Evolutionary conservation across 805 yeast species (phyloP).

Genomic region (Candida ponderosae): DNA sequence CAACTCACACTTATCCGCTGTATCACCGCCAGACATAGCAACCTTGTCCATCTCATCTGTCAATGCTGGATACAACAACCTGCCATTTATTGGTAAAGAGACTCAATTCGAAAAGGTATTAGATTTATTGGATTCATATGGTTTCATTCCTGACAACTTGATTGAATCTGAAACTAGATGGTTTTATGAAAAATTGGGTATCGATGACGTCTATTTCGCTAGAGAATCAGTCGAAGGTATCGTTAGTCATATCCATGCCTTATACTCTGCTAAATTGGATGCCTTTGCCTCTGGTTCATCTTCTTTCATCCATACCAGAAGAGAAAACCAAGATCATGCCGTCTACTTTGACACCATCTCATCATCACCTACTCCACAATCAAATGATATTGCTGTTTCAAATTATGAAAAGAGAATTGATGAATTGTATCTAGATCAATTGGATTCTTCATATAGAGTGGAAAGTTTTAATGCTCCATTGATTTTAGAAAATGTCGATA

Average conservation of each 20-base stretch:
- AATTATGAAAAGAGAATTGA: conserved; percentile 64
- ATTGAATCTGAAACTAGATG: conserved; percentile 83
- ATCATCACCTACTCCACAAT: conserved; percentile 45
- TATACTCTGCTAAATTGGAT: conserved; percentile 89
- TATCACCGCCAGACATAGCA: conserved; percentile 30
- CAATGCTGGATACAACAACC: conserved; percentile 60
- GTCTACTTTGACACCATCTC: conserved; percentile 76
- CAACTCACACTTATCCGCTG: too few relatives aligned
- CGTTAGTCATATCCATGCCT: conserved; percentile 76
- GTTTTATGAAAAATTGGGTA: conserved; percentile 84
- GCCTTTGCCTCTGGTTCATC: conserved; percentile 57
- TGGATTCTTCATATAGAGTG: conserved; percentile 48
- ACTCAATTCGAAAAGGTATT: conserved; percentile 75
- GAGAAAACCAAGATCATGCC: conserved; percentile 80
- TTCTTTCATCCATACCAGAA: conserved; percentile 68
- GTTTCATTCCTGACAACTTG: conserved; percentile 81
- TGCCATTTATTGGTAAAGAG: conserved; percentile 74
- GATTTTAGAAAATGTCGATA: conserved; percentile 22
- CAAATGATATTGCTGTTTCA: conserved; percentile 31
- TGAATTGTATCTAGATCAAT: conserved; percentile 64
- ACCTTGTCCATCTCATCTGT: conserved; percentile 32
- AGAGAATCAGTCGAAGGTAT: conserved; percentile 75
- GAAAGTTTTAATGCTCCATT: conserved; percentile 73
- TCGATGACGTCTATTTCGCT: conserved; percentile 88
- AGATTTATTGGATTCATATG: conserved; percentile 72